Base-by-base conservation (phyloP, 23 red algal genomes). In the Rhodosorus marinus region DNA sequence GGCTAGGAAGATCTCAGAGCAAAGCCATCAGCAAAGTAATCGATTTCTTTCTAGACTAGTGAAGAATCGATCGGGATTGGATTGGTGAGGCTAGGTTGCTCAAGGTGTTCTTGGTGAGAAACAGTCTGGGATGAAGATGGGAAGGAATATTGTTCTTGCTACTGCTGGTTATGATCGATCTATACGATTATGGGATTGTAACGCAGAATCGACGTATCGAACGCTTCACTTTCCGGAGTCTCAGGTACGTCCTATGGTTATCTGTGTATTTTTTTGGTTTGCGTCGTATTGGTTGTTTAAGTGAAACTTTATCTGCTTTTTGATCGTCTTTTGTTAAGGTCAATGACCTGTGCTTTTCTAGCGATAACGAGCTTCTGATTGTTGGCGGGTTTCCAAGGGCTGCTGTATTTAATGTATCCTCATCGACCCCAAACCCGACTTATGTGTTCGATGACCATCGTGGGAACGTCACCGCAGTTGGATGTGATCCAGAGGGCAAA, bases 151-250 rank as follows among this genome's bases (percentile, higher is more conserved):
- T 24, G 3, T 69, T 29, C 64, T 77, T 2, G 59, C 52, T 3
- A 66, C 72, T 3, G 72, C 31, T 26, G 72, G 72, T 9, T 77
- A 77, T 65, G 72, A 77, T 35, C 72, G 67, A 27, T 47, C 35
- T 35, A 35, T 77, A 0, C 47, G 72, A 19, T 36, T 68, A 5
- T 77, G 72, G 72, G 72, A 77, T 15, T 51, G 32, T 11, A 48
- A 49, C 38, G 46, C 55, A 6, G 72, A 61, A 19, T 33, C 56
- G 15, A 41, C 21, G 26, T 36, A 52, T 2, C 55, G 72, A 31
- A 62, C 32, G 26, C 29, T 66, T 3, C 47, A 68, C 35, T 74
- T 74, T 33, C 29, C 49, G 47, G 72, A 77, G 29, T 68, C 72
- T 24, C 72, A 77, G 6, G n/a, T n/a, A n/a, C n/a, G n/a, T n/a